These are phyloP conservation scores for Colletotrichum sp. DNA, from an alignment of 2,329 filamentous ascomycete species.

Conservation along the genomic window DNA sequence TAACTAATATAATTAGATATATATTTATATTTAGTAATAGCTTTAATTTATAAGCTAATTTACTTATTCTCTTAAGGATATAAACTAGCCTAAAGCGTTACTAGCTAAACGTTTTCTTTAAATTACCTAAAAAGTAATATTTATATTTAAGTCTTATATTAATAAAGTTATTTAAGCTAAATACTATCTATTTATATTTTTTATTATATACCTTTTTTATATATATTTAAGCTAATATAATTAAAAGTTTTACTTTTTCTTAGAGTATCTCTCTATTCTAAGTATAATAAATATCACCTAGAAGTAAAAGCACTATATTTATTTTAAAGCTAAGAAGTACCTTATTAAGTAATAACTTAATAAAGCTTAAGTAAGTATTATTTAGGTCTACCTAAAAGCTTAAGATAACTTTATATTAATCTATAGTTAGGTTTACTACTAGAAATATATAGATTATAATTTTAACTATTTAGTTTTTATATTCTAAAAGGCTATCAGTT, in stretches of 20 bases:
- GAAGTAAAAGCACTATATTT: background rate
- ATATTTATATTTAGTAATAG: background rate
- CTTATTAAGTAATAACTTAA: background rate
- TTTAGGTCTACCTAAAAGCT: background rate
- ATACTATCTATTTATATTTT: background rate
- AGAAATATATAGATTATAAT: background rate
- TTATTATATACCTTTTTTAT: background rate
- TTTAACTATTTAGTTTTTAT: background rate
- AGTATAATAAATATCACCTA: background rate
- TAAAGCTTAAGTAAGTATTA: no score
- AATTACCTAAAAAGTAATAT: no score
- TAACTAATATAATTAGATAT: background rate
- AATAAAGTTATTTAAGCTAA: background rate
- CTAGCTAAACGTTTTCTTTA: no score
- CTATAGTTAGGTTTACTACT: background rate
- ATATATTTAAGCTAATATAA: background rate
- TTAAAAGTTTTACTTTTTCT: background rate
- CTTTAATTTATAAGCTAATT: no score
- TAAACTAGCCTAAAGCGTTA: no score
- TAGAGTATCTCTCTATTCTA: background rate
- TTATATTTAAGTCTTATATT: background rate
- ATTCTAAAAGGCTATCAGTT: background rate
- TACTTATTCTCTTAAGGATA: no score
- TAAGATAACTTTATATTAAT: background rate
- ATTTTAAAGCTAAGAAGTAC: background rate